Evolutionary conservation across 73 alveolate species (phyloP).

Genomic region (Durusdinium trenchii): DNA sequence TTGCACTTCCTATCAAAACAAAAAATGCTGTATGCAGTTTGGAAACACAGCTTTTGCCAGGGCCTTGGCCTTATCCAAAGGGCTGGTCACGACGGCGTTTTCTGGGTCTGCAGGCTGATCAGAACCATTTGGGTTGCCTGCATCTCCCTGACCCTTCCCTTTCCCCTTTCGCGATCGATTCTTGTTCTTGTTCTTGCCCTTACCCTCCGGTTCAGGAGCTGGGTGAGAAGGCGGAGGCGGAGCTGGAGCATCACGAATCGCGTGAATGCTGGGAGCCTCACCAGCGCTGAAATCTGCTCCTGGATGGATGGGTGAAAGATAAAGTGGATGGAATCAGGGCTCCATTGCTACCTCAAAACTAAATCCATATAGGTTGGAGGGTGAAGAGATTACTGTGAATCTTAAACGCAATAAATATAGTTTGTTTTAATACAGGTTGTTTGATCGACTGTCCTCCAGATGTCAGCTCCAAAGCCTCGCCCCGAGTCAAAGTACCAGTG

Average conservation of each 20-base stretch:
- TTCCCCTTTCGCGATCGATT: too few species aligned
- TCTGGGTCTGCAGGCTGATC: not conserved
- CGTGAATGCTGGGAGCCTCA: not conserved
- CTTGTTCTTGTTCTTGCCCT: not conserved
- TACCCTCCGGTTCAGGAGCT: not conserved
- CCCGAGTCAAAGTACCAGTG: not conserved
- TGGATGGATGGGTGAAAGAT: too few species aligned
- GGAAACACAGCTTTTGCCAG: not conserved
- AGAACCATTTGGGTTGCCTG: not conserved
- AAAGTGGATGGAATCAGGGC: too few species aligned
- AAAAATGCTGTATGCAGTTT: too few species aligned
- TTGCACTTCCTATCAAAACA: too few species aligned
- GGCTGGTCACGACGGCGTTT: not conserved
- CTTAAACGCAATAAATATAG: too few species aligned
- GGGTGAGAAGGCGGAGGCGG: not conserved
- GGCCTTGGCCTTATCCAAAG: not conserved
- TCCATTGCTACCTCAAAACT: too few species aligned
- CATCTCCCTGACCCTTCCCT: not conserved
- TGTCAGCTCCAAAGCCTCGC: not conserved
- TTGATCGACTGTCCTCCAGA: too few species aligned
- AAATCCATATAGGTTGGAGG: too few species aligned
- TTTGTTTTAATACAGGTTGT: too few species aligned
- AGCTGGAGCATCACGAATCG: not conserved
- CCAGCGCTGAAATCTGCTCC: not conserved
- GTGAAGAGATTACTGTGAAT: too few species aligned